Conservation (phyloP, 208 protist genomes). For the Sergeia podlipaevii region DNA sequence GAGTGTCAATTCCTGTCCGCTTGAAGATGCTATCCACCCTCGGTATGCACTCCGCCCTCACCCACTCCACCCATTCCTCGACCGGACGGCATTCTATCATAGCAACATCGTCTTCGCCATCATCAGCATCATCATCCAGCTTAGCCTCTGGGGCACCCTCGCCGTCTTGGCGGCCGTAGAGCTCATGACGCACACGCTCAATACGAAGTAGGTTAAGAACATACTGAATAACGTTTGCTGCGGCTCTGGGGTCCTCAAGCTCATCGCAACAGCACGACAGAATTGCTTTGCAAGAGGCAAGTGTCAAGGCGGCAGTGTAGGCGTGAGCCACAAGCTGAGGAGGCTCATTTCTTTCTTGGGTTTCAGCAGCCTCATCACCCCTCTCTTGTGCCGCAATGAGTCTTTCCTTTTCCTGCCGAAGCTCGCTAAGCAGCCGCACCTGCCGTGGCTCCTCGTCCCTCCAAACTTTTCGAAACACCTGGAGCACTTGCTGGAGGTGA, state of each 20-base stretch:
- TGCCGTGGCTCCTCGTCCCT: slow-evolving; percentile 18
- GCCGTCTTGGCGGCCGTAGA: neutral
- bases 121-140: neutral
- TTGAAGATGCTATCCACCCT: slow-evolving; percentile 18
- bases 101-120: neutral
- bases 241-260: slow-evolving; percentile 1
- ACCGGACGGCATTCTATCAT: slow-evolving; percentile 1
- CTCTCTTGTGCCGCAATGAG: neutral
- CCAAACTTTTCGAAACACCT: slow-evolving; percentile 30
- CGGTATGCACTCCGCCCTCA: slow-evolving; percentile 15
- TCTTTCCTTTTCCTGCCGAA: neutral
- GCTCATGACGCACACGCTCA: neutral
- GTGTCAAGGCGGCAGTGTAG: slow-evolving; percentile 19
- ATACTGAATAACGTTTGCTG: slow-evolving; percentile 28
- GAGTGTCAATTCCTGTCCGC: slow-evolving; percentile 15
- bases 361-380: neutral
- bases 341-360: neutral
- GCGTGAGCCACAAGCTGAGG: neutral
- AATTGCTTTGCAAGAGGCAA: slow-evolving; percentile 21
- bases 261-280: slow-evolving; percentile 17
- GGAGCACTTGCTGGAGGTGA: slow-evolving; percentile 25
- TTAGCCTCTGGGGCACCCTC: neutral
- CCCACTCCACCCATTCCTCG: slow-evolving; percentile 8
- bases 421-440: slow-evolving; percentile 6
- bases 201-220: slow-evolving; percentile 22